Conservation (phyloP, 2,329 filamentous ascomycete genomes). For the Apiospora rasikravindrae region DNA sequence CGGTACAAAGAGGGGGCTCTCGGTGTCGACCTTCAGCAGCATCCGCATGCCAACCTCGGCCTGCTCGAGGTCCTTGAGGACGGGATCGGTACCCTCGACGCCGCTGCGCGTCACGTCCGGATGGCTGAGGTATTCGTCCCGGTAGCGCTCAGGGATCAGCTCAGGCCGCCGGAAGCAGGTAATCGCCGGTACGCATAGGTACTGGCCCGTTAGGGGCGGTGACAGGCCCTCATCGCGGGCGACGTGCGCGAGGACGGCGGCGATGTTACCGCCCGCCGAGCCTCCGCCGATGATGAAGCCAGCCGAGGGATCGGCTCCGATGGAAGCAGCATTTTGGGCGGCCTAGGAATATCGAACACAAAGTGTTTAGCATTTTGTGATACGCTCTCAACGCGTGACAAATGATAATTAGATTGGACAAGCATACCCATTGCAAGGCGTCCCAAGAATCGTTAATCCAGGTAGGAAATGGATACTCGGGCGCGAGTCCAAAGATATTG, state of each 20-base stretch:
- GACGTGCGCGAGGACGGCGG: slow-evolving; percentile 44
- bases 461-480: slow-evolving; percentile 51
- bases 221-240: slow-evolving; percentile 46
- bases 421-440: slow-evolving; percentile 47
- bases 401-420: not conserved
- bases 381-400: not conserved
- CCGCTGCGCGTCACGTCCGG: slow-evolving; percentile 30
- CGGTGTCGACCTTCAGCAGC: slow-evolving; percentile 23
- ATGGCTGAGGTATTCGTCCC: slow-evolving; percentile 34
- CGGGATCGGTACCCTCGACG: slow-evolving; percentile 26
- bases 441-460: slow-evolving; percentile 51
- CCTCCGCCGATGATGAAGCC: slow-evolving; percentile 26
- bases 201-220: slow-evolving; percentile 52
- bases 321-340: slow-evolving; percentile 42
- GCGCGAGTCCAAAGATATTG: slow-evolving; percentile 42
- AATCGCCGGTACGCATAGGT: slow-evolving; percentile 47
- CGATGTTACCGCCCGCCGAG: slow-evolving; percentile 50
- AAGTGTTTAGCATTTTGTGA: not conserved
- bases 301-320: slow-evolving; percentile 45
- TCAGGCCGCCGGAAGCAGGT: slow-evolving; percentile 29
- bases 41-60: slow-evolving; percentile 17
- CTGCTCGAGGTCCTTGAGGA: slow-evolving; percentile 24
- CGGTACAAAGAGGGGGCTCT: slow-evolving; percentile 29
- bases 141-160: slow-evolving; percentile 32
- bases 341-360: slow-evolving; percentile 24